Percentiles rank a stretch among this genome's conserved stretches.
phyloP scores from a whole-genome alignment of 352 stramenopile species.

The Phytopythium chamaehyphon region DNA sequence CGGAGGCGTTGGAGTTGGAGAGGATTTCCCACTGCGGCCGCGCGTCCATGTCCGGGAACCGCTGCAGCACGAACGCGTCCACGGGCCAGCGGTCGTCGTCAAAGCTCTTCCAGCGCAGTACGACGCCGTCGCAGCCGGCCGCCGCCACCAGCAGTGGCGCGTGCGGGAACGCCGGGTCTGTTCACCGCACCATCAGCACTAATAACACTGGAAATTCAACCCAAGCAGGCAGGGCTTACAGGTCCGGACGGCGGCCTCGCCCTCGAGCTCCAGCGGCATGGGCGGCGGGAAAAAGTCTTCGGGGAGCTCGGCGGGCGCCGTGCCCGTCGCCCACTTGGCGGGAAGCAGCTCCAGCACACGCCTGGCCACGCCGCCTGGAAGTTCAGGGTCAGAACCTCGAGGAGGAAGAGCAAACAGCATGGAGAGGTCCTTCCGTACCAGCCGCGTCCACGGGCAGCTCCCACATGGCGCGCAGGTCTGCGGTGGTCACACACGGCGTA shows the following conservation, averaged over 20 bases:
- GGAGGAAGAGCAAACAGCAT: background rate
- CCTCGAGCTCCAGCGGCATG: conserved; percentile 20
- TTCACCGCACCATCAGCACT: background rate
- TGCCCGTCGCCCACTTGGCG: background rate
- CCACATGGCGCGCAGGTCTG: background rate
- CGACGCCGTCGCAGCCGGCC: conserved; percentile 31
- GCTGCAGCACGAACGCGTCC: conserved; percentile 37
- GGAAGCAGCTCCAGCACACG: background rate
- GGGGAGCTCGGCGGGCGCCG: background rate
- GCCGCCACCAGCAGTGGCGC: conserved; percentile 38
- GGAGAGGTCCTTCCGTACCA: background rate
- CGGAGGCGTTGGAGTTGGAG: conserved; percentile 28
- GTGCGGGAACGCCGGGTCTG: conserved; percentile 42
- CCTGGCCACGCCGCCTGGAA: background rate
- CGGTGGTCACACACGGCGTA: background rate
- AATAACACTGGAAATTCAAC: too few species aligned
- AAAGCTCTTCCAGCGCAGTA: conserved; percentile 44
- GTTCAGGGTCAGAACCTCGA: background rate
- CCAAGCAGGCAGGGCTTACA: conserved; percentile 13
- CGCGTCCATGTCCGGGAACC: conserved; percentile 29
- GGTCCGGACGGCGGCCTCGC: conserved; percentile 17
- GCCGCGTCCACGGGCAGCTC: background rate
- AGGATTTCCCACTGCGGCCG: conserved; percentile 34
- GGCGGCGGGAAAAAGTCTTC: conserved; percentile 18
- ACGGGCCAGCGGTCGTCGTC: conserved; percentile 38